Evolutionary conservation across 768 basidiomycete genomes (phyloP), one percentile per base, ranked within the genome.

Genomic region (Xerocomellus dryophilus): DNA sequence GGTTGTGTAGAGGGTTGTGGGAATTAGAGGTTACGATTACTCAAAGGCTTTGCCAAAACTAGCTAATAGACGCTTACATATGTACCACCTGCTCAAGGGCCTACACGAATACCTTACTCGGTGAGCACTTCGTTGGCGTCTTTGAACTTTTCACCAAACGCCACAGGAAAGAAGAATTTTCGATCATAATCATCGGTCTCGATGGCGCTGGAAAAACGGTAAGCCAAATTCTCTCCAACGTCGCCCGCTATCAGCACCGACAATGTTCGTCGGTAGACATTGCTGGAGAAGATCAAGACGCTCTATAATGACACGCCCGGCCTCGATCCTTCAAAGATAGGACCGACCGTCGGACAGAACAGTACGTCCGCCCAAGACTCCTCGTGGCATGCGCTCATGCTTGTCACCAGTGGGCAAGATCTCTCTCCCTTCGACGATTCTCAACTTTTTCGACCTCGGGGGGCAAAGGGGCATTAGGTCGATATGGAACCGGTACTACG

Each of bases 391-490:
- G 4, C 4, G 34, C 27, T 41, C 34, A 34, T 25, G 15, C 10
- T 18, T 2, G 23, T 34, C 20, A 8, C 15, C 63, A 97, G 96
- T 90, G 70, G 97, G 96, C 36, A 92, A 91, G 68, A 94, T 98
- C 54, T 86, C 85, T 0, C 79, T 99, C 5, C 93, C 97, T 0
- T 96, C 94, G 0, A 94, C 93, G 0, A 88, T 96, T 27, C 82
- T 98, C 25, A 91, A 93, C 66, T 98, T 98, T 78, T 97, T 93
- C 85, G 97, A 99, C 66, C 78, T 99, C 10, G 96, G 97, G 11
- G 96, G 96, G 0, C 96, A 98, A 67, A 78, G 88, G 2, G 93
- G 95, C 21, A 96, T 99, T 38, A 81, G 96, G 27, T 87, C 85
- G 34, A 96, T 99, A 60, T 98, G 96, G 95, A 84, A 87, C 54